A percentile compares a stretch with the other conserved stretches of the same genome.
Evolutionary conservation across 1,139 yeast species (phyloP).

Genomic region (Scheffersomyces lignicola): DNA sequence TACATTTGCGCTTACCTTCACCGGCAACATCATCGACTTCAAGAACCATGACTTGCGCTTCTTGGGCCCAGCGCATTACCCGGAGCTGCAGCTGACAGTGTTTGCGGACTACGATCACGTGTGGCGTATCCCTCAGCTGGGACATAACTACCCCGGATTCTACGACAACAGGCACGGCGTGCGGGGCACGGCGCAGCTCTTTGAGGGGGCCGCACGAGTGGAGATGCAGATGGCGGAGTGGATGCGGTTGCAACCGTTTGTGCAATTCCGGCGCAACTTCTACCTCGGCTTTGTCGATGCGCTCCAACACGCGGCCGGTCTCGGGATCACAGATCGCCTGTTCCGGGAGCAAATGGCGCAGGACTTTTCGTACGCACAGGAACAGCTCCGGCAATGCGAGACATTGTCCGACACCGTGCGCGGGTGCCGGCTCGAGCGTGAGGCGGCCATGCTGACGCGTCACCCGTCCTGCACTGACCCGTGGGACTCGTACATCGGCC

Average conservation of each 20-base stretch:
- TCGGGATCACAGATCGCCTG: too few species aligned
- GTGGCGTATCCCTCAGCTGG: too few species aligned
- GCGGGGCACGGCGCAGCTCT: too few species aligned
- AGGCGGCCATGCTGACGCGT: neutral
- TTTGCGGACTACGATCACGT: constrained; percentile 15
- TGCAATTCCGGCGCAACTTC: constrained; percentile 30
- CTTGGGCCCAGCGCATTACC: constrained; percentile 13
- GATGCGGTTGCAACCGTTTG: constrained; percentile 40
- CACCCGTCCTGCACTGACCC: constrained; percentile 12
- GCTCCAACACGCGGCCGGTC: too few species aligned
- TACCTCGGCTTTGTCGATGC: too few species aligned
- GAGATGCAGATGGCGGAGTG: constrained; percentile 39
- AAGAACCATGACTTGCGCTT: constrained; percentile 37
- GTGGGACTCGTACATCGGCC: constrained; percentile 22
- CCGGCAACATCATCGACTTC: constrained; percentile 39
- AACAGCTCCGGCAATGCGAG: too few species aligned
- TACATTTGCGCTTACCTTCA: constrained; percentile 13
- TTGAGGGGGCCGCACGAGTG: too few species aligned
- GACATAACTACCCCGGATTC: constrained; percentile 14
- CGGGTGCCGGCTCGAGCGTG: neutral
- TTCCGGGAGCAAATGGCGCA: too few species aligned
- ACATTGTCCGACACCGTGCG: too few species aligned
- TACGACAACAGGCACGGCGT: too few species aligned
- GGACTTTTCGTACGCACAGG: too few species aligned
- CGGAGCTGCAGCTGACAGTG: constrained; percentile 5